Conservation (phyloP, 148 eudicot species). For the Nepenthes gracilis region DNA sequence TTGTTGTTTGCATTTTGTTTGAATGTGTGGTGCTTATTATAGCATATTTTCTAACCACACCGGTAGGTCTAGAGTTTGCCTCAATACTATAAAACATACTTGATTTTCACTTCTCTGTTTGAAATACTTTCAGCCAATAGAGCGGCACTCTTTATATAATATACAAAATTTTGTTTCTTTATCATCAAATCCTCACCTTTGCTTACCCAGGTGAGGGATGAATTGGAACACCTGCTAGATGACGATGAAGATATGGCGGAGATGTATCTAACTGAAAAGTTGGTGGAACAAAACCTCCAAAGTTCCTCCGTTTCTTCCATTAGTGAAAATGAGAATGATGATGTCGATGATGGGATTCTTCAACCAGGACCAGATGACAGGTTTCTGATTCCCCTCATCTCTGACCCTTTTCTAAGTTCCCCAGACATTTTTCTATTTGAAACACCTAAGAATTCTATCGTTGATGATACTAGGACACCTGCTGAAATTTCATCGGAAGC, state of each 20-base stretch:
- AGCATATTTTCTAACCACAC: too few relatives aligned
- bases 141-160: too few relatives aligned
- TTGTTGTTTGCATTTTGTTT: too few relatives aligned
- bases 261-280: conserved; percentile 59
- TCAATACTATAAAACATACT: neutral
- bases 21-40: too few relatives aligned
- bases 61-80: too few relatives aligned
- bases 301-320: too few relatives aligned
- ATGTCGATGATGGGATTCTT: neutral
- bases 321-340: neutral
- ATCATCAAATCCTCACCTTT: too few relatives aligned
- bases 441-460: neutral
- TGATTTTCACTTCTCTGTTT: too few relatives aligned
- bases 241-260: conserved; percentile 68
- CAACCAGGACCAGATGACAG: conserved; percentile 43
- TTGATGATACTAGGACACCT: conserved; percentile 31
- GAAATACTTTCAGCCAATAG: too few relatives aligned
- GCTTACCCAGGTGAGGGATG: conserved; percentile 52
- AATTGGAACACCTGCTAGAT: conserved; percentile 57
- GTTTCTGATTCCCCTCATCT: conserved; percentile 9
- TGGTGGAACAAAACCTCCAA: too few relatives aligned
- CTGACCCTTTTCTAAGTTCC: neutral
- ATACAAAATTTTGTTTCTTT: too few relatives aligned
- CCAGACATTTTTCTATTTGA: conserved; percentile 1
- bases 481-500: conserved; percentile 43